These are phyloP conservation scores for Erodium trifolium DNA, from an alignment of 441 rosid species.

Conservation along the genomic window DNA sequence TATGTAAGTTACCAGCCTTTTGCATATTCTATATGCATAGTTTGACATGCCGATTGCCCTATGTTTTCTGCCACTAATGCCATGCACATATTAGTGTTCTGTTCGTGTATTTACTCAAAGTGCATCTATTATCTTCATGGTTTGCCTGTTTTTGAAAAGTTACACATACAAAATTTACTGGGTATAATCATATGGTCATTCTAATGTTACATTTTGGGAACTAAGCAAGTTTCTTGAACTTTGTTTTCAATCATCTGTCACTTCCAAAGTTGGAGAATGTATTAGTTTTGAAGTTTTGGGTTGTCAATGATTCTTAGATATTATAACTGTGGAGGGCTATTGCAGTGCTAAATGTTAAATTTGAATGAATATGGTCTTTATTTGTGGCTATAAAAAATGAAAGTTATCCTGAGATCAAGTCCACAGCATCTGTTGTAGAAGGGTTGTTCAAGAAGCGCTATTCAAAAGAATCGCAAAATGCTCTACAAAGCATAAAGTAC, in stretches of 20 bases:
- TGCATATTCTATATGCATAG: slow-evolving; percentile 1
- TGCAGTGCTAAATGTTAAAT: not conserved
- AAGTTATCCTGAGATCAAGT: not conserved
- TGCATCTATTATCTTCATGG: not conserved
- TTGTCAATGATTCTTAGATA: not conserved
- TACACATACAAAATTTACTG: not conserved
- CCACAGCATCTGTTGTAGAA: not conserved
- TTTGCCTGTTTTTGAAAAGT: slow-evolving; percentile 2
- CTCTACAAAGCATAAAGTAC: not conserved
- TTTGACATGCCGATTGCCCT: not conserved
- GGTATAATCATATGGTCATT: not conserved
- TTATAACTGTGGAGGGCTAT: not conserved
- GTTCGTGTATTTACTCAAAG: not conserved
- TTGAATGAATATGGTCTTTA: slow-evolving; percentile 1
- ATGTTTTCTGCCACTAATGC: not conserved
- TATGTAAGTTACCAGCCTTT: slow-evolving; percentile 43
- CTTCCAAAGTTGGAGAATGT: not conserved
- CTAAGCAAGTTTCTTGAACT: not conserved
- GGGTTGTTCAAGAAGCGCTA: not conserved
- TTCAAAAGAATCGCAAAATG: not conserved
- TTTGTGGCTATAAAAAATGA: slow-evolving; percentile 1
- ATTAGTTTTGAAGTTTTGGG: slow-evolving; percentile 4
- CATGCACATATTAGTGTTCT: not conserved
- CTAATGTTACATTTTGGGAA: not conserved
- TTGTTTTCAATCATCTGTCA: not conserved